Evolutionary conservation across 805 yeast genomes (phyloP).

Genomic region (Wickerhamiella sorbophila): DNA sequence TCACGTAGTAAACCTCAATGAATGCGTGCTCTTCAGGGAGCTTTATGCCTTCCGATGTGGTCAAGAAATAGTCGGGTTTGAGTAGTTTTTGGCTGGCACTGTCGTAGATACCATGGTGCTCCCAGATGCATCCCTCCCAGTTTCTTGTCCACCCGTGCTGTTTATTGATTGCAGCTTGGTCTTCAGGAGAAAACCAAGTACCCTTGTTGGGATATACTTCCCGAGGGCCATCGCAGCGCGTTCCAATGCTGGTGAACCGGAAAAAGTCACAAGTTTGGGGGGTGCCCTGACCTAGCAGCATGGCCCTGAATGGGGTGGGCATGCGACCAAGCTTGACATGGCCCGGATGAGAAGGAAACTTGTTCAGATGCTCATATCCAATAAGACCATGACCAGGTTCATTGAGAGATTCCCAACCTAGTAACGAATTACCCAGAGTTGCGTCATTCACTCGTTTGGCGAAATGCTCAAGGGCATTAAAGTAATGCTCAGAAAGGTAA

Average conservation of each 20-base stretch:
- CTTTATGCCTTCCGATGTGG: neutral
- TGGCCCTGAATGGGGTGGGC: conserved; percentile 65
- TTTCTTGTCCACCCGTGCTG: conserved; percentile 60
- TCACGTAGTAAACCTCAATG: conserved; percentile 48
- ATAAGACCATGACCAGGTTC: conserved; percentile 72
- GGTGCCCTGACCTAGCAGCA: conserved; percentile 68
- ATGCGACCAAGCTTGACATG: conserved; percentile 64
- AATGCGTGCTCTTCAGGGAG: conserved; percentile 23
- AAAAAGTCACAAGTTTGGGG: conserved; percentile 55
- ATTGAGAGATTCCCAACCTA: conserved; percentile 71
- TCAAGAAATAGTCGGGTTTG: conserved; percentile 37
- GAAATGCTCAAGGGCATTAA: conserved; percentile 37
- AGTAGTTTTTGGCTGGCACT: conserved; percentile 24
- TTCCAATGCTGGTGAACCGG: conserved; percentile 61
- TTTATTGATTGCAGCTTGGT: conserved; percentile 34
- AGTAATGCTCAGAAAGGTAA: conserved; percentile 50
- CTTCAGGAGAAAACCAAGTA: conserved; percentile 45
- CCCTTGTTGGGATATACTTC: conserved; percentile 51
- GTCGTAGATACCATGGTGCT: conserved; percentile 68
- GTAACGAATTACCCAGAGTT: conserved; percentile 28
- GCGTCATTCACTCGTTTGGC: conserved; percentile 30
- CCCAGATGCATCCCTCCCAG: conserved; percentile 86
- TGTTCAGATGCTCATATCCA: conserved; percentile 41
- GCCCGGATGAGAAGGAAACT: conserved; percentile 10
- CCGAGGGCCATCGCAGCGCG: conserved; percentile 44